Evolutionary conservation across 495 filamentous ascomycete species (phyloP).

Genomic region (Podospora sp.): DNA sequence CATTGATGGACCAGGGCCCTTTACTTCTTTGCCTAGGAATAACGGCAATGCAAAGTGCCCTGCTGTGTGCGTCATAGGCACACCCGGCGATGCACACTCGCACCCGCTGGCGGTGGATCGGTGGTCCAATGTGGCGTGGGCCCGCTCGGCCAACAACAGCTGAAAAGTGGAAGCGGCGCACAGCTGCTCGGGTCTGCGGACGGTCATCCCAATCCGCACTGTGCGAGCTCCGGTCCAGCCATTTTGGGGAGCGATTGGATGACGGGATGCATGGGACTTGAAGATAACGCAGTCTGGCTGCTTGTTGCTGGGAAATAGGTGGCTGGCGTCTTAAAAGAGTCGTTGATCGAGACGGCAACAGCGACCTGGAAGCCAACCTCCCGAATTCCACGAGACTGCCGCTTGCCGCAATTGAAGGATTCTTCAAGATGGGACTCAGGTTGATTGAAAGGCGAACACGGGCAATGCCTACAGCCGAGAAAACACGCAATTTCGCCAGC

Average conservation of each 20-base stretch:
- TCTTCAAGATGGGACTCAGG: not conserved
- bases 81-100: not conserved
- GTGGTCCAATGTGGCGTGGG: conserved; percentile 5
- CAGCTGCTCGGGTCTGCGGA: not conserved
- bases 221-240: not conserved
- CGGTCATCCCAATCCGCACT: not conserved
- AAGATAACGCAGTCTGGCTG: not conserved
- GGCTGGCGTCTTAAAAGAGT: not conserved
- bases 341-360: not conserved
- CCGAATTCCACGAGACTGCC: not conserved
- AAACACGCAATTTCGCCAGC: conserved; percentile 23
- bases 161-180: not conserved
- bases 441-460: conserved; percentile 16
- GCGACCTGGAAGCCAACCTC: conserved; percentile 3
- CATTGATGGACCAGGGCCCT: not conserved
- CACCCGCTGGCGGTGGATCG: conserved; percentile 1
- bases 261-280: not conserved
- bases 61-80: conserved; percentile 13
- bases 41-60: not conserved
- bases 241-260: not conserved
- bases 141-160: not conserved
- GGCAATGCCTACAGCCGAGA: conserved; percentile 16
- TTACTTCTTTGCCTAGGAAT: not conserved
- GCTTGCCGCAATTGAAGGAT: not conserved
- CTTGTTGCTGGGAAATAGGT: conserved; percentile 1